phyloP scores from a whole-genome alignment of 768 basidiomycete species.

The Termitomyces sp. region DNA sequence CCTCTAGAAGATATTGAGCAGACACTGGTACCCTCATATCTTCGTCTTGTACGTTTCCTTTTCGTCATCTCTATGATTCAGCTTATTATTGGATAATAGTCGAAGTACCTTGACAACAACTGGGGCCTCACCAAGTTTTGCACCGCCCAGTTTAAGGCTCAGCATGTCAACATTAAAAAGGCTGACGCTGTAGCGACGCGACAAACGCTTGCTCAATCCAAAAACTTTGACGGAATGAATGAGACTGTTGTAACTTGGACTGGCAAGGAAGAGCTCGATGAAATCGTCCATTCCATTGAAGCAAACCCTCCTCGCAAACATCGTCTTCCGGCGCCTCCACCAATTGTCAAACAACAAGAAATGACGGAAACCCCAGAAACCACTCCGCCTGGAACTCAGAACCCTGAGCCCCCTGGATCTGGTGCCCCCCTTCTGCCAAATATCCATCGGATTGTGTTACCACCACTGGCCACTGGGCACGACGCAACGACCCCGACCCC shows the following conservation, averaged over 20 bases:
- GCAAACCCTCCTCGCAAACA: conserved; percentile 32
- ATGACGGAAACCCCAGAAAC: conserved; percentile 14
- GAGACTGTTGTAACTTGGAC: conserved; percentile 47
- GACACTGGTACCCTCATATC: conserved; percentile 64
- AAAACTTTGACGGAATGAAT: conserved; percentile 51
- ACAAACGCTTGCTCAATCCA: conserved; percentile 51
- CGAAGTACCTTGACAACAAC: conserved; percentile 70
- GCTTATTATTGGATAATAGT: conserved; percentile 24
- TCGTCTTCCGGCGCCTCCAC: conserved; percentile 20
- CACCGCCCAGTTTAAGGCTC: conserved; percentile 72
- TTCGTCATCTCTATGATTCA: neutral
- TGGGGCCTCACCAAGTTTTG: conserved; percentile 89
- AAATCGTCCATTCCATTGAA: conserved; percentile 49
- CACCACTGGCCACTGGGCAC: conserved; percentile 34
- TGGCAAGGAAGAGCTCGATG: conserved; percentile 56
- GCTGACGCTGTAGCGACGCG: conserved; percentile 51
- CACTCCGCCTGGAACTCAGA: conserved; percentile 51
- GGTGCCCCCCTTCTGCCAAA: conserved; percentile 47
- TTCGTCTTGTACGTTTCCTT: conserved; percentile 53
- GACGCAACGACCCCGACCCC: conserved; percentile 44
- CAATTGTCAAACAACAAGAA: conserved; percentile 17
- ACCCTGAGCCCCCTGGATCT: conserved; percentile 51
- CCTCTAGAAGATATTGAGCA: conserved; percentile 66
- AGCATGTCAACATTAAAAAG: conserved; percentile 50
- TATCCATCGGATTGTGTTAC: conserved; percentile 25